phyloP scores from a whole-genome alignment of 139 green algal species.

The Closterium sp. region DNA sequence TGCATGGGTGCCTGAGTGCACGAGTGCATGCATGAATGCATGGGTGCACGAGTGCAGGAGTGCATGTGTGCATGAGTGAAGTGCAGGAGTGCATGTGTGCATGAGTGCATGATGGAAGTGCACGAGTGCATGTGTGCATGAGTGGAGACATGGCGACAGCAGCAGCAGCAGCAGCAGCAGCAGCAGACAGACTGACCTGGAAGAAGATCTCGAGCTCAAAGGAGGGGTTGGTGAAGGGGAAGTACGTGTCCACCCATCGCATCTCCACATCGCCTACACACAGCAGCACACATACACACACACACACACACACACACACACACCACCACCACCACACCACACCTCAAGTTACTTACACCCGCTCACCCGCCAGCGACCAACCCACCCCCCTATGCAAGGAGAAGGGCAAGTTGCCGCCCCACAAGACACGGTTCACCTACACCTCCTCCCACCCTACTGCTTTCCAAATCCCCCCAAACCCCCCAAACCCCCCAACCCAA shows the following conservation, averaged over 20 bases:
- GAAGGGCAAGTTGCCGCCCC: no score
- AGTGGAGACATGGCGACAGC: slow-evolving; percentile 6
- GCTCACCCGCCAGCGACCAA: not conserved
- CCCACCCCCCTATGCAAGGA: not conserved
- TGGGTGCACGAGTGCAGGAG: no score
- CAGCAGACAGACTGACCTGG: slow-evolving; percentile 63
- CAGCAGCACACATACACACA: not conserved
- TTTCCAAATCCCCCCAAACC: not conserved
- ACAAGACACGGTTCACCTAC: not conserved
- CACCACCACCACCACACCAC: not conserved
- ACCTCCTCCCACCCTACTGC: not conserved
- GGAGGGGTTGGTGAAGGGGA: slow-evolving; percentile 97
- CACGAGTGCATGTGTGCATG: no score
- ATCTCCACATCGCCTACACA: slow-evolving; percentile 67
- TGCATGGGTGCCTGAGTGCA: no score
- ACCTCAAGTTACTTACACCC: not conserved
- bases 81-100: no score
- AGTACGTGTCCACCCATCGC: slow-evolving; percentile 97
- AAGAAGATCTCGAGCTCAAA: slow-evolving; percentile 99
- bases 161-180: slow-evolving; percentile 9
- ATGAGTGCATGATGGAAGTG: no score
- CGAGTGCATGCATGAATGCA: no score
- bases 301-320: slow-evolving; percentile 20
- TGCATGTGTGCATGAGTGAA: no score
- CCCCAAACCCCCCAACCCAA: not conserved